Conservation (phyloP, 345 rosid species). For the Citrus reticulata region DNA sequence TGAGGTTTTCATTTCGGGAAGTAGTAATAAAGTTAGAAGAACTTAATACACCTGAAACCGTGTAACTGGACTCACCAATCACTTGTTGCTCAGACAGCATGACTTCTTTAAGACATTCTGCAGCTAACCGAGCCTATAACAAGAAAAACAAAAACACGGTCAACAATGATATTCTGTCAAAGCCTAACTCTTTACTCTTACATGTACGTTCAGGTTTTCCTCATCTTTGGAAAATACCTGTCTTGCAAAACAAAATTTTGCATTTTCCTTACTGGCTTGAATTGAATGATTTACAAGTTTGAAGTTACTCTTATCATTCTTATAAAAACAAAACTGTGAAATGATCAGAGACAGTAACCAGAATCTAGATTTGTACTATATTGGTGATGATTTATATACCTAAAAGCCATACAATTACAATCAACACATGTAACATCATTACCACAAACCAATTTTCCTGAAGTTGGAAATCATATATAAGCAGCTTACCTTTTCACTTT, state of each 20-base stretch:
- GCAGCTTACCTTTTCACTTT: conserved; percentile 53
- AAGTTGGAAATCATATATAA: not conserved
- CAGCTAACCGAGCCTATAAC: conserved; percentile 35
- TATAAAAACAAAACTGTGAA: not conserved
- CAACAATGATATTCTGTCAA: not conserved
- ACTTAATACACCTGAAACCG: conserved; percentile 66
- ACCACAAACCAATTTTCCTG: not conserved
- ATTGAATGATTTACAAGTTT: not conserved
- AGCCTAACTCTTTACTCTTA: not conserved
- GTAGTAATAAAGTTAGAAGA: conserved; percentile 53
- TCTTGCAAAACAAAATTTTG: not conserved
- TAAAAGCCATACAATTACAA: not conserved
- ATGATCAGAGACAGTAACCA: not conserved
- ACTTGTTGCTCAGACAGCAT: conserved; percentile 47
- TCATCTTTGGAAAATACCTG: not conserved
- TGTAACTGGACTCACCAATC: conserved; percentile 35
- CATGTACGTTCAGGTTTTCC: not conserved
- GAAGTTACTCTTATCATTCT: not conserved
- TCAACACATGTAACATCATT: not conserved
- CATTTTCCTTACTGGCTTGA: not conserved
- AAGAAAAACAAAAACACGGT: conserved; percentile 4
- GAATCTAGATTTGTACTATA: not conserved
- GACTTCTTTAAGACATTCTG: conserved; percentile 47
- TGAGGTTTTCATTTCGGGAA: conserved; percentile 60
- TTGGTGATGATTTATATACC: not conserved